A percentile compares a stretch with the other conserved stretches of the same genome.
Conservation (phyloP, 305 asterid genomes). For the Fraxinus platypoda region DNA sequence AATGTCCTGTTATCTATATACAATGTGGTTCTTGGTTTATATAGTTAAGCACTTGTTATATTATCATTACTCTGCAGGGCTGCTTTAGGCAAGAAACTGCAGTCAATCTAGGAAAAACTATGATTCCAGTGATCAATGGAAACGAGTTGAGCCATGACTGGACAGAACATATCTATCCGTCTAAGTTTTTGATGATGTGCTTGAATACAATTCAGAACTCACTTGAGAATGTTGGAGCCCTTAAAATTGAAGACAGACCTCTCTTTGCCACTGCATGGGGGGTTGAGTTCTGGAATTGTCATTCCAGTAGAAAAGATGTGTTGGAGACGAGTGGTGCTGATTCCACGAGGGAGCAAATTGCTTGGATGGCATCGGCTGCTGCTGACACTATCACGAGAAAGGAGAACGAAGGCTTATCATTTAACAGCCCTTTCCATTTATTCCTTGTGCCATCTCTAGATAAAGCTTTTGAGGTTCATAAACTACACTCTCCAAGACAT, state of each 20-base stretch:
- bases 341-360: conserved; percentile 58
- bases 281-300: conserved; percentile 68
- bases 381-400: conserved; percentile 68
- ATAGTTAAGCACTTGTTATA: neutral
- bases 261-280: conserved; percentile 71
- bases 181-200: conserved; percentile 65
- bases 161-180: conserved; percentile 42
- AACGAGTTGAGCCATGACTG: conserved; percentile 27
- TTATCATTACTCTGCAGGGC: conserved; percentile 53
- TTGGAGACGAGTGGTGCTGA: conserved; percentile 53
- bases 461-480: conserved; percentile 66
- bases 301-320: conserved; percentile 59
- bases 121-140: conserved; percentile 25
- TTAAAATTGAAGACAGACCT: conserved; percentile 39
- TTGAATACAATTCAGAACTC: conserved; percentile 56
- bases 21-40: conserved; percentile 1
- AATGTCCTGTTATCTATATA: neutral
- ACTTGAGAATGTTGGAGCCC: conserved; percentile 36
- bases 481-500: neutral
- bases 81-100: conserved; percentile 60
- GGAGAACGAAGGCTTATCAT: conserved; percentile 67
- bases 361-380: conserved; percentile 81
- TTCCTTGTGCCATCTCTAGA: conserved; percentile 80
- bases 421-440: conserved; percentile 63
- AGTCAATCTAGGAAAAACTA: conserved; percentile 37